Evolutionary conservation across 192 early-diverging fungal genomes (phyloP), one percentile per base, ranked within the genome.

Genomic region (Linnemannia schmuckeri): DNA sequence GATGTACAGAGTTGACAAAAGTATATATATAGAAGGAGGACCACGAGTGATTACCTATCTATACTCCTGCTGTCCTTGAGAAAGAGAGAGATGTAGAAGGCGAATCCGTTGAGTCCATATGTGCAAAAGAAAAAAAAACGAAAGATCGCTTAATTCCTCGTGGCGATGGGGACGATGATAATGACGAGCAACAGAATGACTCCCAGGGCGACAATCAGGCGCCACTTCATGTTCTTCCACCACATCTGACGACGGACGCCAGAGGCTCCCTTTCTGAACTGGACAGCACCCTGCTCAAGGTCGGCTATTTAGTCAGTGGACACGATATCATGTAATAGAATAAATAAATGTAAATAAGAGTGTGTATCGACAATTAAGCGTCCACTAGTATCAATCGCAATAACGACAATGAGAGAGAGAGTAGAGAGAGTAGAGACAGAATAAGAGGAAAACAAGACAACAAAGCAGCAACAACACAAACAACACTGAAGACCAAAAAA

Each of bases 191-290:
- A 92, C 49, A 96, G 90, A 49, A 93, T 87, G n/a, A 98, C 87
- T 63, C 96, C 91, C 47, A 93, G 87, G 47, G 89, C 95, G 71
- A 99, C 91, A 79, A 98, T 97, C 78, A 98, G 92, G 91, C 95
- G 97, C 93, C 96, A 94, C 92, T 97, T 99, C 94, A 97, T 96
- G 82, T 98, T 96, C 88, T 96, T 96, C 97, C 97, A 98, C 96
- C 97, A 97, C 97, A 98, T 98, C 81, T 93, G 92, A 90, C 96
- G 96, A 77, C 96, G 94, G 15, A 97, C 97, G 41, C 89, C 81
- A 44, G 93, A 93, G 3, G 97, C 97, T 54, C 95, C 95, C 72
- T 92, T 91, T 63, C 92, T 92, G 92, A 99, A 99, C 35, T 87
- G 85, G 20, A 87, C 70, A 20, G 85, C 85, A 27, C 85, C 85